Evolutionary conservation across 352 stramenopile genomes (phyloP), one percentile per base, ranked within the genome.

Genomic region (Pythium chondricola): DNA sequence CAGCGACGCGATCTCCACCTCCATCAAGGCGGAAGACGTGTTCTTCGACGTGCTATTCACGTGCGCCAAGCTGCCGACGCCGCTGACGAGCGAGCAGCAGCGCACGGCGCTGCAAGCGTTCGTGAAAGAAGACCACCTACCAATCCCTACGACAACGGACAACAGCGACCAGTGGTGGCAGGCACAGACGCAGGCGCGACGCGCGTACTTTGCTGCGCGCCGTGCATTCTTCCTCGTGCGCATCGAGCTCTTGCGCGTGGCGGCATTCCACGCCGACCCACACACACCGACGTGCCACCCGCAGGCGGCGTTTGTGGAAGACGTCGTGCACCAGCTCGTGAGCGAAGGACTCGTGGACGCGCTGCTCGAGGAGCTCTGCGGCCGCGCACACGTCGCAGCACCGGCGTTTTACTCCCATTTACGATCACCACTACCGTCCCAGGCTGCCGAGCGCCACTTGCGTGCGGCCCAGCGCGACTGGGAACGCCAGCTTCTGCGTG

Each of bases 401-500:
- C 73, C 73, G 0, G 56, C 50, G 16, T 71, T 88, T 26, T 58
- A 53, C 14, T 56, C 61, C 2, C 62, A 76, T 10, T 45, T 67
- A 0, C 41, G 35, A 21, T 41, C 39, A 13, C 48, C 58, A 13
- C 39, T 59, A 20, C 56, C 46, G 2, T 20, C 16, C 20, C 30
- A 43, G 32, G 24, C 35, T 7, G 17, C 42, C 13, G 54, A 58
- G 35, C 45, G 30, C 2, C 36, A 46, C 7, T 35, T 59, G 25
- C 50, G 51, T 9, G 41, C 8, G 14, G 74, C 74, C 11, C 67
- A 76, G 31, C 61, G 64, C 26, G 25, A 37, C 17, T 86, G 74
- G 71, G 74, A 86, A 42, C 40, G 74, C 33, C 77, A 88, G 50
- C 52, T 85, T 13, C 42, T 86, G 8, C 35, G 80, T 24, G 77